Conservation (phyloP, 495 filamentous ascomycete genomes). For the Neurospora sp. region DNA sequence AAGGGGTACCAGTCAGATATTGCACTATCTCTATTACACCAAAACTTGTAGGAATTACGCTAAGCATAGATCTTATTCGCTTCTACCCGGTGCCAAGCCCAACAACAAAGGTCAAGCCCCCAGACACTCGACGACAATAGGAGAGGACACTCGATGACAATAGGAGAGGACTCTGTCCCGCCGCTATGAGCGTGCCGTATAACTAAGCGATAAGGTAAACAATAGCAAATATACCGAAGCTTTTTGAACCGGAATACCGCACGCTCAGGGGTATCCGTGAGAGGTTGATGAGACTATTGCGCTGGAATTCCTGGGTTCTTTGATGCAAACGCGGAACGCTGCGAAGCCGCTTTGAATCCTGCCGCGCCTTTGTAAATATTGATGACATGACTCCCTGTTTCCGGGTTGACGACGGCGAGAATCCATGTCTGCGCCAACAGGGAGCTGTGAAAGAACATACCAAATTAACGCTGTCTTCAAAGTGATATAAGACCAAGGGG, state of each 20-base stretch:
- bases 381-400: background rate
- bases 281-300: background rate
- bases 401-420: background rate
- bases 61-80: background rate
- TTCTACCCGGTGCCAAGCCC: background rate
- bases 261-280: background rate
- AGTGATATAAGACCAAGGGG: background rate
- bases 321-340: background rate
- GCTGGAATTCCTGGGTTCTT: background rate
- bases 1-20: background rate
- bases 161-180: background rate
- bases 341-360: background rate
- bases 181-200: background rate
- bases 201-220: background rate
- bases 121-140: background rate
- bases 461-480: background rate
- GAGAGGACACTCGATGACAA: background rate
- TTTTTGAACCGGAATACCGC: background rate
- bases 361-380: background rate
- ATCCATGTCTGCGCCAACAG: background rate
- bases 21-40: background rate
- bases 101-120: background rate
- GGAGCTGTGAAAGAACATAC: background rate
- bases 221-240: background rate
- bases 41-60: background rate